phyloP scores from a whole-genome alignment of 768 basidiomycete species.

The Boletus rubescentipes region DNA sequence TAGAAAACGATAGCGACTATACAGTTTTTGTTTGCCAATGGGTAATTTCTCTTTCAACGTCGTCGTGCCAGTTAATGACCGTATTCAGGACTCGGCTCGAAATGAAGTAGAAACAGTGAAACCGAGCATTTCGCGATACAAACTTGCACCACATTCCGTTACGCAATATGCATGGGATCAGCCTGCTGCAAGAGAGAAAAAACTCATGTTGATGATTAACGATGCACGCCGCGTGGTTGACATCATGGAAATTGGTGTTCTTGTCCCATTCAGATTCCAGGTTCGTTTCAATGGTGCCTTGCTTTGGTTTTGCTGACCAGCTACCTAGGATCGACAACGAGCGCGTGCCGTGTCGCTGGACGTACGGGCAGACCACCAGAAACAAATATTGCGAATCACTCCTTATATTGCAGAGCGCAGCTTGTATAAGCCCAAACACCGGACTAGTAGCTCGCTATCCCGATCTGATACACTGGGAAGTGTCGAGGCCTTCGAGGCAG shows the following conservation, averaged over 20 bases:
- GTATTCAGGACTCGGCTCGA: slow-evolving; percentile 44
- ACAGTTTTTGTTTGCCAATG: slow-evolving; percentile 69
- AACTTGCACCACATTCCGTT: slow-evolving; percentile 52
- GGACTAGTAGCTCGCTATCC: slow-evolving; percentile 43
- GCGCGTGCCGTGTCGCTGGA: slow-evolving; percentile 81
- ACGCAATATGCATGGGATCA: slow-evolving; percentile 90
- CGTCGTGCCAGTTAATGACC: slow-evolving; percentile 17
- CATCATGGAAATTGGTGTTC: slow-evolving; percentile 93
- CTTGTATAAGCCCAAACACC: slow-evolving; percentile 77
- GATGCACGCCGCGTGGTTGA: slow-evolving; percentile 69
- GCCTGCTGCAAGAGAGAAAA: slow-evolving; percentile 82
- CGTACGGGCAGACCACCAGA: slow-evolving; percentile 83
- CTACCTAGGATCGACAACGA: slow-evolving; percentile 49
- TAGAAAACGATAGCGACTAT: slow-evolving; percentile 87
- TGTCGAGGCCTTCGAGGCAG: slow-evolving; percentile 80
- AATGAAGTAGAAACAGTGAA: slow-evolving; percentile 41
- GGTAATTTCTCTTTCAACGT: slow-evolving; percentile 39
- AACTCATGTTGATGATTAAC: slow-evolving; percentile 63
- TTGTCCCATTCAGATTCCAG: slow-evolving; percentile 84
- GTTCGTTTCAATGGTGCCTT: slow-evolving; percentile 40
- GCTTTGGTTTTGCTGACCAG: slow-evolving; percentile 1
- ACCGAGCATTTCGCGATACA: slow-evolving; percentile 45
- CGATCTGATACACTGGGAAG: slow-evolving; percentile 70
- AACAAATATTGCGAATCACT: slow-evolving; percentile 83
- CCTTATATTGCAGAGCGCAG: slow-evolving; percentile 84